Evolutionary conservation across 352 stramenopile species (phyloP).

Genomic region (Globisporangium viniferum): DNA sequence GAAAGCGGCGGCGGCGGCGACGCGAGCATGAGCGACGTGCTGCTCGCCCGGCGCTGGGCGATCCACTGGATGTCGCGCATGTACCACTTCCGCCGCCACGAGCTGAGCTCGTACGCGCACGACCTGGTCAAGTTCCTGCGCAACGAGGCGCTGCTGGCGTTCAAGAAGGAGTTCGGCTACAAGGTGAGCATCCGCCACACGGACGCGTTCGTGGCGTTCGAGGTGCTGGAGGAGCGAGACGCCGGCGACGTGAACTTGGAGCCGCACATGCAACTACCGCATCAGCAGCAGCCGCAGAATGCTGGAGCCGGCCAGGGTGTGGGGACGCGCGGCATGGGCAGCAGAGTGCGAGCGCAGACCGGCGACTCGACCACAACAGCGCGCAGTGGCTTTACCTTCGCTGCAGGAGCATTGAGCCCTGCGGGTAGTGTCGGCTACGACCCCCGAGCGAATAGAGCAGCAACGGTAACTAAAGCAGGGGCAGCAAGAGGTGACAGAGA

Average conservation of each 20-base stretch:
- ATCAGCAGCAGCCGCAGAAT: not conserved
- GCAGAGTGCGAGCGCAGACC: not conserved
- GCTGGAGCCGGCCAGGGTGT: not conserved
- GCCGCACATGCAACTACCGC: not conserved
- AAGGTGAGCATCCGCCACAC: slow-evolving; percentile 57
- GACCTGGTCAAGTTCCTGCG: slow-evolving; percentile 66
- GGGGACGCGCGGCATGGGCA: not conserved
- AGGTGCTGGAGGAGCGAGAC: slow-evolving; percentile 52
- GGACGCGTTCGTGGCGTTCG: slow-evolving; percentile 48
- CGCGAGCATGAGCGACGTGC: slow-evolving; percentile 49
- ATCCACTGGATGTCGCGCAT: slow-evolving; percentile 64
- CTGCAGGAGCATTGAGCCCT: not conserved
- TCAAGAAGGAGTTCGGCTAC: slow-evolving; percentile 57
- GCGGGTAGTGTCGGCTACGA: not conserved
- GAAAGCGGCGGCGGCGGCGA: not conserved
- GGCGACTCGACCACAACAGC: not conserved
- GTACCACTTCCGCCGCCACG: slow-evolving; percentile 47
- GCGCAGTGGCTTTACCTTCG: slow-evolving; percentile 8
- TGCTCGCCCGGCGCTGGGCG: slow-evolving; percentile 49
- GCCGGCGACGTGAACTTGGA: slow-evolving; percentile 5
- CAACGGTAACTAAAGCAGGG: not conserved
- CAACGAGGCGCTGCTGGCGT: slow-evolving; percentile 38
- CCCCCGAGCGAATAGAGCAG: not conserved
- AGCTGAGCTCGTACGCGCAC: slow-evolving; percentile 55
- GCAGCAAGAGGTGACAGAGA: not conserved